phyloP scores from a whole-genome alignment of 2,329 filamentous ascomycete species.

The Apiospora hydei region DNA sequence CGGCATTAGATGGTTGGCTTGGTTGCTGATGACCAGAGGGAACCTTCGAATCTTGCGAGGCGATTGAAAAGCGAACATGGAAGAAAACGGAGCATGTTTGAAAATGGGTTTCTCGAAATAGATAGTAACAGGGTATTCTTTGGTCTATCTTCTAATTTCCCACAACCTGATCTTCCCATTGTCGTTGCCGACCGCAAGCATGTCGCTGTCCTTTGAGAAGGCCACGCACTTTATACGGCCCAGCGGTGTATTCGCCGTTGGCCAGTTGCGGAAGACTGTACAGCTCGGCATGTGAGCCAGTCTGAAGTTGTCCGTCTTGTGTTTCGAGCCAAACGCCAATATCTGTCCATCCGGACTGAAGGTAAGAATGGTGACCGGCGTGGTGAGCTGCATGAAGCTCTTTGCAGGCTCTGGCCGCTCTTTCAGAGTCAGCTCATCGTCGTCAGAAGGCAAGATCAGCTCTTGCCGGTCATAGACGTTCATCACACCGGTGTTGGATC shows the following conservation, averaged over 20 bases:
- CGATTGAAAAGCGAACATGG: neutral
- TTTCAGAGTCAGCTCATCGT: constrained; percentile 61
- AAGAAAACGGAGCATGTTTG: neutral
- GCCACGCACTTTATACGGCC: constrained; percentile 81
- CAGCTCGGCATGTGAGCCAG: constrained; percentile 90
- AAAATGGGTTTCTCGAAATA: constrained; percentile 24
- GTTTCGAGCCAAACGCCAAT: constrained; percentile 82
- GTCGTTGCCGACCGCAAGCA: constrained; percentile 89
- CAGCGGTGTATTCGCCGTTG: constrained; percentile 86
- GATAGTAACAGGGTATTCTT: constrained; percentile 23
- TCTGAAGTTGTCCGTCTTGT: constrained; percentile 87
- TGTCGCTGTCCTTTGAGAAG: constrained; percentile 68
- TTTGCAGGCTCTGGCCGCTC: constrained; percentile 75
- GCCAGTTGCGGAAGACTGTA: constrained; percentile 97
- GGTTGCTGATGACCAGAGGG: neutral
- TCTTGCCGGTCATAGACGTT: constrained; percentile 89
- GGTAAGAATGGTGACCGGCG: constrained; percentile 77
- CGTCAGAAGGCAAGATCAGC: constrained; percentile 56
- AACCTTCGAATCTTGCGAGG: constrained; percentile 23
- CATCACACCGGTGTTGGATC: constrained; percentile 85
- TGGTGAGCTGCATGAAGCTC: constrained; percentile 85
- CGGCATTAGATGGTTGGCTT: neutral
- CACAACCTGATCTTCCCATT: constrained; percentile 87
- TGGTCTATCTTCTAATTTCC: constrained; percentile 75
- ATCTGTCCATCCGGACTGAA: constrained; percentile 93